phyloP scores from a whole-genome alignment of 768 basidiomycete species.

The Tulasnella sp. region DNA sequence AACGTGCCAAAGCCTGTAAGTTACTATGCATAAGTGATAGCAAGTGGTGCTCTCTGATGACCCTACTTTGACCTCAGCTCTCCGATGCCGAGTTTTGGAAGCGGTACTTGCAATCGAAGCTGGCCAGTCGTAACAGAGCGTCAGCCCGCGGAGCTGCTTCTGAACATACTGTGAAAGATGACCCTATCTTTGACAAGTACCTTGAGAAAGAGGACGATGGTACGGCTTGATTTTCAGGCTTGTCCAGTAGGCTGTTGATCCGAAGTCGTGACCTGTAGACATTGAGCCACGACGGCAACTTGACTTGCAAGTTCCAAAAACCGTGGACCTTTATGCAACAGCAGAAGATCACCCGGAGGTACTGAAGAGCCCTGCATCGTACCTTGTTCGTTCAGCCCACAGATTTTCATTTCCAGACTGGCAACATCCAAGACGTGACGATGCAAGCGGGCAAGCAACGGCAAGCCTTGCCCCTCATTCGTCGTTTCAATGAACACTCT shows the following conservation, averaged over 20 bases:
- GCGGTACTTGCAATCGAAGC: slow-evolving; percentile 92
- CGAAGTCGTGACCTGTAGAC: slow-evolving; percentile 49
- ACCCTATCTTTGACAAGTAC: slow-evolving; percentile 94
- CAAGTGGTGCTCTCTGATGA: not conserved
- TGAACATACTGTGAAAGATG: slow-evolving; percentile 66
- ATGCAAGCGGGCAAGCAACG: slow-evolving; percentile 94
- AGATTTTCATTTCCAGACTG: slow-evolving; percentile 58
- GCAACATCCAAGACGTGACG: slow-evolving; percentile 86
- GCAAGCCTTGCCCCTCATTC: slow-evolving; percentile 86
- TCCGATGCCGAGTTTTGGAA: slow-evolving; percentile 94
- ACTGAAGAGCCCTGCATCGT: slow-evolving; percentile 21
- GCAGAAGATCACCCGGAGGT: slow-evolving; percentile 91
- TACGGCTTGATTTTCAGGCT: slow-evolving; percentile 45
- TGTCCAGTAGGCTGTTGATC: not conserved
- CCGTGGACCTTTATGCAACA: slow-evolving; percentile 89
- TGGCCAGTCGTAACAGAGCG: slow-evolving; percentile 94
- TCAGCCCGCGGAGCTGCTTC: slow-evolving; percentile 80
- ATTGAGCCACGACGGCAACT: slow-evolving; percentile 75
- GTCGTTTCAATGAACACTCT: slow-evolving; percentile 98
- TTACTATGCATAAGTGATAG: slow-evolving; percentile 18
- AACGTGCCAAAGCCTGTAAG: slow-evolving; percentile 79
- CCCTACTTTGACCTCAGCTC: slow-evolving; percentile 54
- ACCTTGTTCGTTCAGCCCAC: slow-evolving; percentile 21
- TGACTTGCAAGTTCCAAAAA: slow-evolving; percentile 65
- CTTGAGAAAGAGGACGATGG: slow-evolving; percentile 96